These are phyloP conservation scores for Mucor sp. DNA, from an alignment of 371 early-diverging fungal species.

Conservation along the genomic window DNA sequence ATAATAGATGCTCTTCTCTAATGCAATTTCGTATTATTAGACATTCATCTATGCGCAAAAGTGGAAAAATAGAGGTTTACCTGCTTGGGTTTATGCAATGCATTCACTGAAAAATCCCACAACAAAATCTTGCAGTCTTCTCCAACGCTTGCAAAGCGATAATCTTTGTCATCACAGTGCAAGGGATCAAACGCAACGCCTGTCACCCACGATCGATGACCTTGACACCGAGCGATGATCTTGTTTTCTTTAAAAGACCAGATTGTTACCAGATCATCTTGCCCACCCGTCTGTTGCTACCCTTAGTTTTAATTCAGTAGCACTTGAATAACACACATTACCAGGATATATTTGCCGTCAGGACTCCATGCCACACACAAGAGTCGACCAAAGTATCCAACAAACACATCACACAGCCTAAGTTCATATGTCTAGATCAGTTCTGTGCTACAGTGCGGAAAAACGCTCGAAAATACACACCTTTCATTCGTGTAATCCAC, in stretches of 20 bases:
- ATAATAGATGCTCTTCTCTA: not conserved
- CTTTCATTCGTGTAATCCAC: constrained; percentile 52
- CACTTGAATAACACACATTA: constrained; percentile 28
- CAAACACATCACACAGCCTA: constrained; percentile 70
- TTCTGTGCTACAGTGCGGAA: not conserved
- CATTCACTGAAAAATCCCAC: constrained; percentile 88
- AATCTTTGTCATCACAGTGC: constrained; percentile 76
- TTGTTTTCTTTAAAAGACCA: constrained; percentile 78
- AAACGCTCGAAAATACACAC: not conserved
- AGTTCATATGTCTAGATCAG: not conserved
- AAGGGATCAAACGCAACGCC: constrained; percentile 88
- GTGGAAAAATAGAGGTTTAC: constrained; percentile 30
- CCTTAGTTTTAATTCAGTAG: not conserved
- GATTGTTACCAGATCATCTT: constrained; percentile 92
- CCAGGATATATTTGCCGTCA: constrained; percentile 86
- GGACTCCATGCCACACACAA: constrained; percentile 88
- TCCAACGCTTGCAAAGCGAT: constrained; percentile 72
- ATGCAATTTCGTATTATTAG: not conserved
- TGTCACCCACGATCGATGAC: constrained; percentile 91
- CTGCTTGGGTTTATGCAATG: constrained; percentile 69
- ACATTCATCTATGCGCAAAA: not conserved
- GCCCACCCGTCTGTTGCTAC: constrained; percentile 67
- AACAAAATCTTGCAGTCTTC: constrained; percentile 82
- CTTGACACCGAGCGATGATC: constrained; percentile 84
- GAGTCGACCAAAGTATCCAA: constrained; percentile 80